Evolutionary conservation across 768 basidiomycete genomes (phyloP), one percentile per base, ranked within the genome.

Genomic region (Roridomyces roridus): DNA sequence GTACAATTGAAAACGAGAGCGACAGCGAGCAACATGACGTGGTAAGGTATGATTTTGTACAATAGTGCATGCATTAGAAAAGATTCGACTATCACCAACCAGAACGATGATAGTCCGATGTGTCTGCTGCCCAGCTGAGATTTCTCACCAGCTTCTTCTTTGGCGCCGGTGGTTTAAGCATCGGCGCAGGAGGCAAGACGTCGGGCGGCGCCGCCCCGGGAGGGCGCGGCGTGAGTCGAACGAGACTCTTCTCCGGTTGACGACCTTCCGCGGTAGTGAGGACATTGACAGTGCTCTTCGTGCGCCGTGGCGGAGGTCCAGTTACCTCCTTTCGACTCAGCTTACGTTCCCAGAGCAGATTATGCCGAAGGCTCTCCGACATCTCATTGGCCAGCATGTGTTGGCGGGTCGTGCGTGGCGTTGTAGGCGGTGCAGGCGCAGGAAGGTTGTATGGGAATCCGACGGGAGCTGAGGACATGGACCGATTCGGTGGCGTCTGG

Each of bases 341-440:
- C 60, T 89, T 86, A 14, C 89, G 80, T 63, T 88, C 91, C 92
- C 92, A 93, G 6, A 95, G 72, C 53, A 95, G 68, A 64, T 94
- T 91, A 42, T 89, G 78, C 20, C 94, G 79, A 59, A 96, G 73
- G 55, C 87, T 89, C 72, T 96, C 94, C 28, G 89, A 88, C 67
- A 96, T 77, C 72, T 96, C 94, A 5, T 87, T 89, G 51, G 86
- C 80, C 42, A 96, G 78, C 91, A 96, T 96, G 62, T 84, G 81
- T 46, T 91, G 79, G 3, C 94, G 82, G 3, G 92, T 94, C 39
- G 94, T 93, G 31, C 90, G 85, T 0, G 94, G 94, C 1, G 92
- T 92, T 62, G 89, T 88, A 3, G 91, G 91, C 17, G 83, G 75
- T 0, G 79, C 74, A 28, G 83, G 75, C 4, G 81, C 78, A 0